A percentile compares a stretch with the other conserved stretches of the same genome.
Evolutionary conservation across 257 asterid species (phyloP).

Genomic region (Fraxinus anomala): DNA sequence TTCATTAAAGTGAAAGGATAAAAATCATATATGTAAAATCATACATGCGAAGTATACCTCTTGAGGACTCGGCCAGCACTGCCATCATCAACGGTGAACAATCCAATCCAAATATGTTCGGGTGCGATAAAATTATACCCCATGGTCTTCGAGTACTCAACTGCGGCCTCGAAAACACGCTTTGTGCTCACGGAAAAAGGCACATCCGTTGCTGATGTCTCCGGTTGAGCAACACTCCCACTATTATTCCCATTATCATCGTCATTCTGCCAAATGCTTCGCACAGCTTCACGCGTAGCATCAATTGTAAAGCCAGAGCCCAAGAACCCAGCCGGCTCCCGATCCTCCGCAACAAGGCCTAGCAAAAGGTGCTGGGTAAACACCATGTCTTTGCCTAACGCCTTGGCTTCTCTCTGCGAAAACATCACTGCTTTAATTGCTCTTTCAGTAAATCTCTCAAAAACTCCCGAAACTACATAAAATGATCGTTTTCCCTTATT

Average conservation of each 20-base stretch:
- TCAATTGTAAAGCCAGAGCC: conserved; percentile 76
- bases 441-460: conserved; percentile 91
- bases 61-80: conserved; percentile 72
- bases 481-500: conserved; percentile 47
- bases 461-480: conserved; percentile 61
- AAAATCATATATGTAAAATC: background rate
- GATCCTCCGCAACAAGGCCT: conserved; percentile 95
- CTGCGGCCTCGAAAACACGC: conserved; percentile 93
- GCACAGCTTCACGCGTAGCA: conserved; percentile 75
- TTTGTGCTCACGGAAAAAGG: conserved; percentile 72
- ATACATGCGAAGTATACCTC: conserved; percentile 49
- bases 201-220: conserved; percentile 73
- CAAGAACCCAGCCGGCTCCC: conserved; percentile 69
- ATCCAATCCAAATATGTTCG: conserved; percentile 87
- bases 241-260: conserved; percentile 29
- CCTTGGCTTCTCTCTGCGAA: conserved; percentile 85
- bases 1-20: background rate
- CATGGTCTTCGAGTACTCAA: conserved; percentile 84
- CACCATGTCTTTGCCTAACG: conserved; percentile 72
- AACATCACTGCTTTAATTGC: conserved; percentile 90
- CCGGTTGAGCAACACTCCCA: conserved; percentile 38
- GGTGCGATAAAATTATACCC: conserved; percentile 91
- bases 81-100: conserved; percentile 92
- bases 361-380: conserved; percentile 79
- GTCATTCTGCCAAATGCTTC: conserved; percentile 63